Evolutionary conservation across 257 asterid species (phyloP), one percentile per base, ranked within the genome.

Genomic region (Petunia axillaris): DNA sequence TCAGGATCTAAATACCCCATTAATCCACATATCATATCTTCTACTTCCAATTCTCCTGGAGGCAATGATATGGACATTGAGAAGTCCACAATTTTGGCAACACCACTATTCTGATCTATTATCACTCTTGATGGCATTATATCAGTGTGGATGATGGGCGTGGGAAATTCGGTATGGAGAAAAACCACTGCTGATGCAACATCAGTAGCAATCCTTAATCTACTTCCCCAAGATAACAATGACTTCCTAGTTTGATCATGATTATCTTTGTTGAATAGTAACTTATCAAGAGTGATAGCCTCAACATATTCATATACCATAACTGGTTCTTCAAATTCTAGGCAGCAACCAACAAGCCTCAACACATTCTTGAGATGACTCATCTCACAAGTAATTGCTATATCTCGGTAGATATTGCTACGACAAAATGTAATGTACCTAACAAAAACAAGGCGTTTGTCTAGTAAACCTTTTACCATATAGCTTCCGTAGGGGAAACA

Each of bases 61-160:
- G 82, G 86, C 48, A 83, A 64, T 8, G 82, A 55, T 40, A 76
- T 66, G 41, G 80, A 83, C 16, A 6, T 55, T 2, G 86, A 83
- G 37, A 83, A 66, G 37, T 67, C 38, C 3, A 76, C 41, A 25
- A 76, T 35, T 55, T 80, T 67, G 2, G 84, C 84, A 44, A 52
- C 38, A 6, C 79, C 77, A 15, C 1, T 67, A 36, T 44, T 8
- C 36, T 36, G 53, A 35, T 84, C 84, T 46, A 84, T 14, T 4
- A 76, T 76, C 58, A 83, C 41, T 5, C 68, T 84, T 9, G 0
- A 1, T 2, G 71, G 84, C 4, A 58, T 66, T n/a, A 80, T 44
- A 77, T 53, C 16, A 57, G 77, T 59, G 39, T 57, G 65, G 62
- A 80, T 25, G 8, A 41, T 81, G 67, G 25, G 25, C 25, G 25